Conservation (phyloP, 2,329 filamentous ascomycete species). For the Acephala macrosclerotiorum region DNA sequence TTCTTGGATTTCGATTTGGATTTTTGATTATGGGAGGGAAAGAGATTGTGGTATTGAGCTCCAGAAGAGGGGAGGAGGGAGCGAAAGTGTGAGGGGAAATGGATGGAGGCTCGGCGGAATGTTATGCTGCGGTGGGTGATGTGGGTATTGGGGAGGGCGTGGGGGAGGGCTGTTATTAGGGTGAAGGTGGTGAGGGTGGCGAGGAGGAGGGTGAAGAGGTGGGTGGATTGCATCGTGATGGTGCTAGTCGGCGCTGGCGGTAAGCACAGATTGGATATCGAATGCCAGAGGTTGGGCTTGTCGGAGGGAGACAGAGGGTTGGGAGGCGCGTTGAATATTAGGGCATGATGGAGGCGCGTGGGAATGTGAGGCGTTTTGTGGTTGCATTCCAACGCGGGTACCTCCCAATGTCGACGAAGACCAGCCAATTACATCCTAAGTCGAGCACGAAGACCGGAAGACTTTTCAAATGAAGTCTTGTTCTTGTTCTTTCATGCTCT, state of each 20-base stretch:
- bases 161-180: not conserved
- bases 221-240: not conserved
- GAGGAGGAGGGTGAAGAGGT: not conserved
- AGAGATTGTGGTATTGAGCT: not conserved
- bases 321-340: not conserved
- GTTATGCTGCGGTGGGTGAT: not conserved
- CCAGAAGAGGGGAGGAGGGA: not conserved
- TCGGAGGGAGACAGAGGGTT: not conserved
- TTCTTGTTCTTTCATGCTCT: not conserved
- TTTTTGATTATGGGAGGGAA: not conserved
- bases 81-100: not conserved
- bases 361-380: conserved; percentile 8
- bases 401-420: not conserved
- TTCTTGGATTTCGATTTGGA: not conserved
- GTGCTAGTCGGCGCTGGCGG: not conserved
- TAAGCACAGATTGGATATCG: not conserved
- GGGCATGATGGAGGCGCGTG: not conserved
- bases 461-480: not conserved
- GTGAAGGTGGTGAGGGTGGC: not conserved
- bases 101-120: not conserved
- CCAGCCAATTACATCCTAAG: not conserved
- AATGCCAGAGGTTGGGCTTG: not conserved
- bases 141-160: not conserved
- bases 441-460: not conserved
- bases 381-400: not conserved